These are phyloP conservation scores for Malassezia furfur DNA, from an alignment of 1,284 basidiomycete species.

Conservation along the genomic window DNA sequence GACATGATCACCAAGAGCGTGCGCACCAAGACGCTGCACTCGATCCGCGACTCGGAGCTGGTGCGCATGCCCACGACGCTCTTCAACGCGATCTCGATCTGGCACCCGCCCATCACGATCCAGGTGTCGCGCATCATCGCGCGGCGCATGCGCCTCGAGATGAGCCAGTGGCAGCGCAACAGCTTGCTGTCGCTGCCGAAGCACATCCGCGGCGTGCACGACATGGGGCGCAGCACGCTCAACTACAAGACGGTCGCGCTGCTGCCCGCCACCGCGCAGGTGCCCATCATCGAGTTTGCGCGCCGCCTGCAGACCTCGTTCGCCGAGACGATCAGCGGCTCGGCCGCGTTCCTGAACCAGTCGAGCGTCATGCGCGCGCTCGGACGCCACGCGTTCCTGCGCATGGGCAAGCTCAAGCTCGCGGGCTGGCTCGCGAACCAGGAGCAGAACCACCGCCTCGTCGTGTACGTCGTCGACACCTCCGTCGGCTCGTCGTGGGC, in stretches of 20 bases:
- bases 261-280: constrained; percentile 54
- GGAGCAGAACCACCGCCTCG: constrained; percentile 43
- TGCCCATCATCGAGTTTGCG: constrained; percentile 45
- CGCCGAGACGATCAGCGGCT: constrained; percentile 37
- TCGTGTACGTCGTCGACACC: constrained; percentile 46
- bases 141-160: constrained; percentile 72
- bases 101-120: constrained; percentile 88
- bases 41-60: constrained; percentile 95
- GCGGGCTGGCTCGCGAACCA: constrained; percentile 46
- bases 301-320: constrained; percentile 38
- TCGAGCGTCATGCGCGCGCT: constrained; percentile 44
- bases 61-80: constrained; percentile 93
- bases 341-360: constrained; percentile 42
- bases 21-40: constrained; percentile 82
- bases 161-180: constrained; percentile 47
- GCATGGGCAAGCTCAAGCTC: constrained; percentile 48
- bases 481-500: constrained; percentile 45
- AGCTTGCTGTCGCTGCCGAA: constrained; percentile 15
- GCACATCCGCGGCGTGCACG: constrained; percentile 34
- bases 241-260: constrained; percentile 90
- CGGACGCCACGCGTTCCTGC: constrained; percentile 42
- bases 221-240: constrained; percentile 64
- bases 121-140: constrained; percentile 93
- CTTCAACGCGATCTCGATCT: constrained; percentile 74
- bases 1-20: constrained; percentile 91